Percentiles rank a stretch among this genome's conserved stretches.
Conservation (phyloP, 2,329 filamentous ascomycete genomes). For the Fusarium drepaniforme region DNA sequence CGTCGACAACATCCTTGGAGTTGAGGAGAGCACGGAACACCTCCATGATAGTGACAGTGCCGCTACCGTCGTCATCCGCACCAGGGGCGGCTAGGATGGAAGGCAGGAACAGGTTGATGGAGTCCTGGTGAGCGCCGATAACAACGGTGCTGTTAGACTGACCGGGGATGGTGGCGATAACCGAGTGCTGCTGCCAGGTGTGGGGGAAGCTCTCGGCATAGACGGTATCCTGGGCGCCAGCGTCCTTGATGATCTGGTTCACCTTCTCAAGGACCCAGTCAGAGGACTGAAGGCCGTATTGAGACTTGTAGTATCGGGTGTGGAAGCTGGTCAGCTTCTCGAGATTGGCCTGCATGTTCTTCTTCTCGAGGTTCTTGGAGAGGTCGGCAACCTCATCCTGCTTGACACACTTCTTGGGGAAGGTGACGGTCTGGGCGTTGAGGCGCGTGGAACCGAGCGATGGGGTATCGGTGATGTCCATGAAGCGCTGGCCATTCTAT, state of each 20-base stretch:
- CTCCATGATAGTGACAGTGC: slow-evolving; percentile 94
- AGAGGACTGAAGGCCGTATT: slow-evolving; percentile 85
- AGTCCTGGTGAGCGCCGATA: slow-evolving; percentile 94
- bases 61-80: slow-evolving; percentile 95
- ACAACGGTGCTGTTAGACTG: slow-evolving; percentile 87
- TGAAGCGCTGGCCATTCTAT: slow-evolving; percentile 87
- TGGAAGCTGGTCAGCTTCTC: slow-evolving; percentile 84
- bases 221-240: slow-evolving; percentile 77
- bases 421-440: slow-evolving; percentile 60
- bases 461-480: slow-evolving; percentile 88
- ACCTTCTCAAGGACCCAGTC: slow-evolving; percentile 87
- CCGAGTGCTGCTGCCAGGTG: slow-evolving; percentile 88
- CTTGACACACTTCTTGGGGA: slow-evolving; percentile 74
- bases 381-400: slow-evolving; percentile 76
- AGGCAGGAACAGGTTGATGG: slow-evolving; percentile 92
- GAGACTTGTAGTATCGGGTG: slow-evolving; percentile 85
- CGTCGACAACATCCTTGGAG: slow-evolving; percentile 76
- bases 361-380: slow-evolving; percentile 77
- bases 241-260: slow-evolving; percentile 75
- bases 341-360: slow-evolving; percentile 82
- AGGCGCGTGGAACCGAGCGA: slow-evolving; percentile 64
- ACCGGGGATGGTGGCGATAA: slow-evolving; percentile 93
- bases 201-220: slow-evolving; percentile 82
- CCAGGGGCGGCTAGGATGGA: slow-evolving; percentile 87
- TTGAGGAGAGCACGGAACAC: slow-evolving; percentile 84